Conservation (phyloP, 73 alveolate species). For the Paramecium sexaurelia region DNA sequence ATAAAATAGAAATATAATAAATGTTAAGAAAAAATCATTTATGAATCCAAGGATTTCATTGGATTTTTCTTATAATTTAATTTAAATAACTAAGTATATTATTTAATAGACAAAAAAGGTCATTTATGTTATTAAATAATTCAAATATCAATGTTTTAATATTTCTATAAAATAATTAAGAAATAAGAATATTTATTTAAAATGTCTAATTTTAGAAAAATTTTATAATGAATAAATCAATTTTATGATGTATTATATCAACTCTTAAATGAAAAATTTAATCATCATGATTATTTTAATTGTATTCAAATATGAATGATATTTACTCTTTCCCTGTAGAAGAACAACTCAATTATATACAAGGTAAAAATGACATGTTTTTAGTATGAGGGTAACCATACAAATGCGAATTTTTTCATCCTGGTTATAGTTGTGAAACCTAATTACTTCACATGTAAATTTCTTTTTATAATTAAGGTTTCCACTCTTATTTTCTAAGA, state of each 20-base stretch:
- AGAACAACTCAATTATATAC: background rate
- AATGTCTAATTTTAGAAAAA: background rate
- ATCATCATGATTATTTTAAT: background rate
- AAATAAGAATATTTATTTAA: background rate
- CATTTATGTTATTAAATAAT: too few relatives aligned
- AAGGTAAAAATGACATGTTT: background rate
- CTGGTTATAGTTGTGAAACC: background rate
- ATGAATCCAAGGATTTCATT: too few relatives aligned
- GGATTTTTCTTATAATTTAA: too few relatives aligned
- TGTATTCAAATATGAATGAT: slow-evolving; percentile 10
- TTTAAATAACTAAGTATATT: too few relatives aligned
- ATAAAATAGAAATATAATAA: too few relatives aligned
- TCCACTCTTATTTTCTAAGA: background rate
- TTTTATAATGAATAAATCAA: background rate
- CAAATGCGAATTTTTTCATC: background rate
- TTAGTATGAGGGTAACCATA: background rate
- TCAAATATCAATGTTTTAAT: too few relatives aligned
- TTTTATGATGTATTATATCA: background rate
- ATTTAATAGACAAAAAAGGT: too few relatives aligned
- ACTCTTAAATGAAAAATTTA: background rate
- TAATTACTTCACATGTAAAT: background rate
- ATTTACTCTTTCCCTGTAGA: slow-evolving; percentile 18
- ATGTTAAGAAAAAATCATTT: too few relatives aligned
- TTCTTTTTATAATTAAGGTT: background rate
- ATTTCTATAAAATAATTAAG: too few relatives aligned